Conservation (phyloP, 192 early-diverging fungal species). For the Mortierella claussenii region DNA sequence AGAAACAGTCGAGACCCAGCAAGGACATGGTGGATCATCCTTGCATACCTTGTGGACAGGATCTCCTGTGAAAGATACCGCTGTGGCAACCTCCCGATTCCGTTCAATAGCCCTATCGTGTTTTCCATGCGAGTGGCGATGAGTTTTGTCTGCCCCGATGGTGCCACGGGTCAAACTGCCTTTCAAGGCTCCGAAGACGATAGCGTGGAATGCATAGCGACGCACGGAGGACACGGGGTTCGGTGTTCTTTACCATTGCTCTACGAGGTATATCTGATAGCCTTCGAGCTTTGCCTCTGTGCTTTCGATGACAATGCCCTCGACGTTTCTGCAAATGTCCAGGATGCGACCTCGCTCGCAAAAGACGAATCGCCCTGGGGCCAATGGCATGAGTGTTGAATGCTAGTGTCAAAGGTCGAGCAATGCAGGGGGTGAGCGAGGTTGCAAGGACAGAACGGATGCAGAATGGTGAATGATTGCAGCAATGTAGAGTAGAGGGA, state of each 20-base stretch:
- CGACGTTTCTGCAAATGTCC: constrained; percentile 31
- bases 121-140: not conserved
- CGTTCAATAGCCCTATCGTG: constrained; percentile 42
- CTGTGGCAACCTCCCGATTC: constrained; percentile 46
- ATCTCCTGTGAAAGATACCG: constrained; percentile 49
- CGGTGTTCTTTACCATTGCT: constrained; percentile 54
- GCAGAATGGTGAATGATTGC: no score
- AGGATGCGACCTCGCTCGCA: constrained; percentile 32
- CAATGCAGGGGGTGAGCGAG: no score
- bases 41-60: constrained; percentile 30
- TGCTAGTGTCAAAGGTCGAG: no score
- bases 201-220: no score
- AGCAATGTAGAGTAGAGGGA: no score
- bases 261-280: constrained; percentile 51
- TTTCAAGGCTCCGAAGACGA: not conserved
- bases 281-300: constrained; percentile 28
- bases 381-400: constrained; percentile 17
- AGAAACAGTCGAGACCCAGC: no score
- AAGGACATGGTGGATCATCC: no score
- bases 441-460: not conserved
- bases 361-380: constrained; percentile 39
- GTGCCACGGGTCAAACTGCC: no score
- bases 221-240: no score
- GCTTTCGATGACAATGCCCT: constrained; percentile 42
- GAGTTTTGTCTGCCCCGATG: not conserved